Percentiles rank a stretch among this genome's conserved stretches.
These are phyloP conservation scores for Farysia itapuensis DNA, from an alignment of 1,284 basidiomycete genomes.

Conservation along the genomic window DNA sequence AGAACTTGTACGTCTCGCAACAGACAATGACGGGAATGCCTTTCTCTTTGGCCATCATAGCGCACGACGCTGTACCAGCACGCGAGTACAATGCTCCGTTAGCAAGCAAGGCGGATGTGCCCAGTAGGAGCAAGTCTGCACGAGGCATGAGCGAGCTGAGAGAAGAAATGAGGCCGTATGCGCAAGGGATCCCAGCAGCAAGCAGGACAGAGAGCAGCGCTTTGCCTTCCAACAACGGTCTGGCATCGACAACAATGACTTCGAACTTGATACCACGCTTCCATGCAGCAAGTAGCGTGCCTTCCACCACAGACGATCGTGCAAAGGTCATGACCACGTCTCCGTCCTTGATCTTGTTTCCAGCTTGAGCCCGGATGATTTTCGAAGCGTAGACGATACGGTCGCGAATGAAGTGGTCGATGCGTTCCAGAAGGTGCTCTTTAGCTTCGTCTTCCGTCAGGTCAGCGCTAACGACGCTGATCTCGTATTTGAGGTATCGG, in stretches of 20 bases:
- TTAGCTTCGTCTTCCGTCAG: conserved; percentile 95
- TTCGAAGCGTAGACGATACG: conserved; percentile 89
- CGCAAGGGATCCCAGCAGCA: conserved; percentile 76
- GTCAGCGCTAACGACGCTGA: conserved; percentile 87
- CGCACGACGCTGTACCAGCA: conserved; percentile 90
- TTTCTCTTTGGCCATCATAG: conserved; percentile 89
- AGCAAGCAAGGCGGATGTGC: conserved; percentile 88
- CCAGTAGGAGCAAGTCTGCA: conserved; percentile 80
- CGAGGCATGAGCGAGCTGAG: conserved; percentile 79
- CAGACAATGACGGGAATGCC: conserved; percentile 92
- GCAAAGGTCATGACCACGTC: conserved; percentile 92
- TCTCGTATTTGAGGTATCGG: conserved; percentile 91
- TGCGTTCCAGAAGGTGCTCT: conserved; percentile 76
- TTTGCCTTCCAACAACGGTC: conserved; percentile 86
- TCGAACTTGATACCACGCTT: conserved; percentile 71
- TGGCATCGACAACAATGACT: conserved; percentile 90
- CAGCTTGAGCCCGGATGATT: conserved; percentile 80
- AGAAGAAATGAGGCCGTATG: conserved; percentile 87
- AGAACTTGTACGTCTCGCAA: conserved; percentile 98
- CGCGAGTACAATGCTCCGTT: conserved; percentile 93
- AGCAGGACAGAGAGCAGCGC: conserved; percentile 72
- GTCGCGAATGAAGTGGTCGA: conserved; percentile 91
- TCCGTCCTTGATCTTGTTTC: conserved; percentile 89
- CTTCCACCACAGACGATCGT: conserved; percentile 91
- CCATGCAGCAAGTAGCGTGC: conserved; percentile 75